A percentile compares a stretch with the other conserved stretches of the same genome.
Evolutionary conservation across 495 filamentous ascomycete genomes (phyloP).

Genomic region (Talaromyces wortmannii): DNA sequence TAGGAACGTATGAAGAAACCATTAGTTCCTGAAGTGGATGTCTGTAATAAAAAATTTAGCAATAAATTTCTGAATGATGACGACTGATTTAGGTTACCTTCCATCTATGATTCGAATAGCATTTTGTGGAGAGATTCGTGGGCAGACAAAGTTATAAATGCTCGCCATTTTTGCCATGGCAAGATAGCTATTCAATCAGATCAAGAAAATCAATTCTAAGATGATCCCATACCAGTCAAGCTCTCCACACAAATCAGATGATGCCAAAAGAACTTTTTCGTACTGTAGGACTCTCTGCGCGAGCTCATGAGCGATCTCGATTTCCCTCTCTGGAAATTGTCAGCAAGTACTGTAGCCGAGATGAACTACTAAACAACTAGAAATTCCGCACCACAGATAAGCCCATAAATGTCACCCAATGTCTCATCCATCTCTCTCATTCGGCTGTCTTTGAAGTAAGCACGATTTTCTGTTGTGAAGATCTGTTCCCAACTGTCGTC

Average conservation of each 20-base stretch:
- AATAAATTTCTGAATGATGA: neutral
- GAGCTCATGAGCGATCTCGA: slow-evolving; percentile 79
- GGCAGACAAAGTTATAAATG: slow-evolving; percentile 64
- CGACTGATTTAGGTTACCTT: slow-evolving; percentile 35
- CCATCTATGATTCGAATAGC: slow-evolving; percentile 71
- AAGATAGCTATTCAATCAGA: slow-evolving; percentile 50
- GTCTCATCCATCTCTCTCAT: slow-evolving; percentile 80
- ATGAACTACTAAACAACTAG: neutral
- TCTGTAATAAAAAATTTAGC: slow-evolving; percentile 19
- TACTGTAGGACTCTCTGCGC: slow-evolving; percentile 65
- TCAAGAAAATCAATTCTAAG: neutral
- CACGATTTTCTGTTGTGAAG: slow-evolving; percentile 64
- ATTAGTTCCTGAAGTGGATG: slow-evolving; percentile 88
- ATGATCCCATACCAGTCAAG: slow-evolving; percentile 57
- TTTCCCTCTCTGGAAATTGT: slow-evolving; percentile 65
- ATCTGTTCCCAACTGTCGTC: slow-evolving; percentile 65
- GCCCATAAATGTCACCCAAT: slow-evolving; percentile 77
- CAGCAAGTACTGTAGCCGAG: neutral
- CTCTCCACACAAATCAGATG: slow-evolving; percentile 77
- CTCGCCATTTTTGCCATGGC: slow-evolving; percentile 75
- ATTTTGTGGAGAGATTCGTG: slow-evolving; percentile 65
- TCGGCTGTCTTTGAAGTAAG: slow-evolving; percentile 80
- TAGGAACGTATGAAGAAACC: slow-evolving; percentile 80
- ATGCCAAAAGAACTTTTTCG: slow-evolving; percentile 56
- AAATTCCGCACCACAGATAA: slow-evolving; percentile 62